Evolutionary conservation across 371 early-diverging fungal genomes (phyloP).

Genomic region (Mortierella sp.): DNA sequence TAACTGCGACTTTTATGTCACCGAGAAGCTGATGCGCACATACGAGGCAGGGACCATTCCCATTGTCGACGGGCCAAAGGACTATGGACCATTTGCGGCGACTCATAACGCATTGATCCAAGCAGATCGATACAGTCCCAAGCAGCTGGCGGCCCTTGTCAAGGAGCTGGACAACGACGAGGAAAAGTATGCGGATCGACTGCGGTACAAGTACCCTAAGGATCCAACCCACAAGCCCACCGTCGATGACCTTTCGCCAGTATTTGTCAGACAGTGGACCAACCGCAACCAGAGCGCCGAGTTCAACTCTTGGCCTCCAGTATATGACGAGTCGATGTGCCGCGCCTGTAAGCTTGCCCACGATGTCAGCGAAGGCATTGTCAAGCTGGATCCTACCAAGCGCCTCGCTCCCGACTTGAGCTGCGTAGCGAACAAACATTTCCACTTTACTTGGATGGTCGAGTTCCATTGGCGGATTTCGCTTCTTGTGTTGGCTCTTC

Average conservation of each 20-base stretch:
- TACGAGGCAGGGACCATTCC: background rate
- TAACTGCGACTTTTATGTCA: background rate
- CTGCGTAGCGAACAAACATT: slow-evolving; percentile 5
- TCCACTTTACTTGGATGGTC: slow-evolving; percentile 3
- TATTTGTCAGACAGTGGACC: slow-evolving; percentile 13
- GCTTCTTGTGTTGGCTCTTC: background rate
- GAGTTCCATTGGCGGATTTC: background rate
- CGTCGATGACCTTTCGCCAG: background rate
- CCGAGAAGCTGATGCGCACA: background rate
- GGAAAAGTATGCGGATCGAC: background rate
- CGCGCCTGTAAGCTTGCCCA: slow-evolving; percentile 18
- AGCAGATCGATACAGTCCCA: background rate
- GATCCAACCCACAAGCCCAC: slow-evolving; percentile 14
- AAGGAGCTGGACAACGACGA: slow-evolving; percentile 1
- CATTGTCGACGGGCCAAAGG: background rate
- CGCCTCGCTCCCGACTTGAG: background rate
- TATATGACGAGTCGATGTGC: background rate
- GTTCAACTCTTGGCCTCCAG: slow-evolving; percentile 10
- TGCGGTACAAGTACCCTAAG: slow-evolving; percentile 11
- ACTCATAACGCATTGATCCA: background rate
- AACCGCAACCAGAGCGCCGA: background rate
- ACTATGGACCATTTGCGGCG: background rate
- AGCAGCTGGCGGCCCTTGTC: background rate
- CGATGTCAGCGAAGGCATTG: slow-evolving; percentile 17
- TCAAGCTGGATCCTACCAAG: slow-evolving; percentile 8